Percentiles rank a stretch among this genome's conserved stretches.
Conservation (phyloP, 805 yeast genomes). For the Wickerhamiella alocasiicola region DNA sequence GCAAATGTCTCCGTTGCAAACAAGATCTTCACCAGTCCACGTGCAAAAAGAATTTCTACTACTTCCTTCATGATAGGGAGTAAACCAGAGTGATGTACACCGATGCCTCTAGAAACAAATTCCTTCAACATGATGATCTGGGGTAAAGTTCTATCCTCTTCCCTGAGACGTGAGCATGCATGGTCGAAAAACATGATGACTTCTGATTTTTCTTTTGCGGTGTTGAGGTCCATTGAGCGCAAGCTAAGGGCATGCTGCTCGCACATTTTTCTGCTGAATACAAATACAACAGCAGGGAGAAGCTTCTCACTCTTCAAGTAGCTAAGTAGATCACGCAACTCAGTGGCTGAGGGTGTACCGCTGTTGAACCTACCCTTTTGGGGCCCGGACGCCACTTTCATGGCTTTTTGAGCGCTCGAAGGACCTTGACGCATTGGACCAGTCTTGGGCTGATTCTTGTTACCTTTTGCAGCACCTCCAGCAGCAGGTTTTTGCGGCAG, state of each 20-base stretch:
- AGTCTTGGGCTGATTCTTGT: slow-evolving; percentile 11
- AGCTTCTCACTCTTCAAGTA: slow-evolving; percentile 52
- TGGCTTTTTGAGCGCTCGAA: slow-evolving; percentile 17
- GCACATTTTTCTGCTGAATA: slow-evolving; percentile 84
- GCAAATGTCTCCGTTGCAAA: slow-evolving; percentile 99
- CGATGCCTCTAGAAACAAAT: slow-evolving; percentile 62
- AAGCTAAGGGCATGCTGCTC: slow-evolving; percentile 84
- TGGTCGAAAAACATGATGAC: slow-evolving; percentile 86
- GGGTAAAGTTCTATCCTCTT: slow-evolving; percentile 87
- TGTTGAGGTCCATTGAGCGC: slow-evolving; percentile 63
- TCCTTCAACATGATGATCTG: slow-evolving; percentile 78
- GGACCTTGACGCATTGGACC: slow-evolving; percentile 28
- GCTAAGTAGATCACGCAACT: slow-evolving; percentile 66
- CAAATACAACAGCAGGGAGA: slow-evolving; percentile 88
- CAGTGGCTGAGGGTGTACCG: slow-evolving; percentile 65
- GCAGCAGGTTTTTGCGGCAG: too few relatives aligned
- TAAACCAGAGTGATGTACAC: slow-evolving; percentile 91
- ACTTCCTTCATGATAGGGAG: slow-evolving; percentile 87
- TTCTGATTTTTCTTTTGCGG: slow-evolving; percentile 75
- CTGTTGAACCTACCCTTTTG: slow-evolving; percentile 32
- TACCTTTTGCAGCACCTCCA: slow-evolving; percentile 25
- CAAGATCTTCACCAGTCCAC: slow-evolving; percentile 71
- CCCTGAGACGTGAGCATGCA: slow-evolving; percentile 74
- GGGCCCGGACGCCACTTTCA: slow-evolving; percentile 24
- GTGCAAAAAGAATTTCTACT: slow-evolving; percentile 82